A percentile compares a stretch with the other conserved stretches of the same genome.
phyloP scores from a whole-genome alignment of 75 land plant species.

The Pinus tabuliformis region DNA sequence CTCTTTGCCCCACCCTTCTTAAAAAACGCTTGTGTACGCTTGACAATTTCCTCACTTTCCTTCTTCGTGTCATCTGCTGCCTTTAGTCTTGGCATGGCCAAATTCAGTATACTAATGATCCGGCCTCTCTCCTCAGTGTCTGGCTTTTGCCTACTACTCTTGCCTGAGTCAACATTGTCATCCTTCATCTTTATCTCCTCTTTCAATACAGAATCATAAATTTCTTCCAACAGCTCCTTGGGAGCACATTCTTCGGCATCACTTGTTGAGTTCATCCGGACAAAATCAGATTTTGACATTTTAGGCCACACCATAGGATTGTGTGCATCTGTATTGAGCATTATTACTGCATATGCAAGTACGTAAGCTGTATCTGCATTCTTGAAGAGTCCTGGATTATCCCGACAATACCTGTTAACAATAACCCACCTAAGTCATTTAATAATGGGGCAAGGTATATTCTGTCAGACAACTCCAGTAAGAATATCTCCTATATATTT shows the following conservation, averaged over 20 bases:
- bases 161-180: constrained; percentile 29
- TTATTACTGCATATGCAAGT: constrained; percentile 95
- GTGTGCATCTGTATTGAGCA: constrained; percentile 99
- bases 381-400: constrained; percentile 83
- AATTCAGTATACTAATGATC: constrained; percentile 74
- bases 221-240: constrained; percentile 83
- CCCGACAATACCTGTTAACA: constrained; percentile 87
- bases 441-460: not conserved
- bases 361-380: constrained; percentile 95
- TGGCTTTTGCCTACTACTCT: constrained; percentile 44
- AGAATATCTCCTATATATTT: not conserved
- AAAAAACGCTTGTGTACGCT: constrained; percentile 74
- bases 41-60: constrained; percentile 82
- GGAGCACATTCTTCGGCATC: constrained; percentile 84
- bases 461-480: not conserved
- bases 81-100: constrained; percentile 67
- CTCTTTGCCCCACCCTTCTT: constrained; percentile 70
- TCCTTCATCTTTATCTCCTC: constrained; percentile 96
- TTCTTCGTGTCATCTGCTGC: constrained; percentile 58
- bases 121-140: constrained; percentile 71
- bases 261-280: constrained; percentile 66
- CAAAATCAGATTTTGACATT: constrained; percentile 91
- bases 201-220: constrained; percentile 93
- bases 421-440: not conserved
- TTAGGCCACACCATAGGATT: constrained; percentile 96